Base-by-base conservation (phyloP, 129 eudicot genomes). In the Scalesia atractyloides region DNA sequence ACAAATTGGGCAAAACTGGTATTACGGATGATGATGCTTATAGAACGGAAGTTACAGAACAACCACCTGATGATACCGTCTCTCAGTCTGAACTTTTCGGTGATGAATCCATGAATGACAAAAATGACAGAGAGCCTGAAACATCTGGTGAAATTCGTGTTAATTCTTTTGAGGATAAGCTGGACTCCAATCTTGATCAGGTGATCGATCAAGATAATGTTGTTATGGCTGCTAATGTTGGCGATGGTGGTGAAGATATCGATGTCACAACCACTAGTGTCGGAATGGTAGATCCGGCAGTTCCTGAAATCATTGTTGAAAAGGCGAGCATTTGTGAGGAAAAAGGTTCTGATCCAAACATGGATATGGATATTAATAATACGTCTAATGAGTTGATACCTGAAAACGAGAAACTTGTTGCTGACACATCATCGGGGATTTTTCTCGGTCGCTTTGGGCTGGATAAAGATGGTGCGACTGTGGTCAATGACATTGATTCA, bases 61-160 rank as follows among this genome's bases (percentile, higher is more conserved):
- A 78, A 72, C 18, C 81, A 80, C 73, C 49, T 60, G 90, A 72
- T 41, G 60, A 9, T 71, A 47, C 73, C 53, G 53, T 78, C 56
- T 71, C 75, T 11, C 79, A 76, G 61, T 65, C 88, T 57, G 84
- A 64, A 64, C 54, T 46, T 67, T 76, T 84, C 24, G 87, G 52
- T 73, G 66, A 70, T 61, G 92, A 80, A 82, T 61, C 85, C 52
- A 46, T 60, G 59, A 60, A 74, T 53, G 82, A 73, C 12, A 17
- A 37, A 34, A 74, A 74, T 78, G 57, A 73, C 50, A 54, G 30
- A 36, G 50, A 67, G 17, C 43, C 52, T 57, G 83, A 56, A 62
- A 58, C 66, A 33, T 64, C 76, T 48, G 81, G 50, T 70, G 74
- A 71, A 66, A 57, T 64, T 11, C 59, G 8, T 70, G 72, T 51